Evolutionary conservation across 2,329 filamentous ascomycete species (phyloP).

Genomic region (Phialophora expanda): DNA sequence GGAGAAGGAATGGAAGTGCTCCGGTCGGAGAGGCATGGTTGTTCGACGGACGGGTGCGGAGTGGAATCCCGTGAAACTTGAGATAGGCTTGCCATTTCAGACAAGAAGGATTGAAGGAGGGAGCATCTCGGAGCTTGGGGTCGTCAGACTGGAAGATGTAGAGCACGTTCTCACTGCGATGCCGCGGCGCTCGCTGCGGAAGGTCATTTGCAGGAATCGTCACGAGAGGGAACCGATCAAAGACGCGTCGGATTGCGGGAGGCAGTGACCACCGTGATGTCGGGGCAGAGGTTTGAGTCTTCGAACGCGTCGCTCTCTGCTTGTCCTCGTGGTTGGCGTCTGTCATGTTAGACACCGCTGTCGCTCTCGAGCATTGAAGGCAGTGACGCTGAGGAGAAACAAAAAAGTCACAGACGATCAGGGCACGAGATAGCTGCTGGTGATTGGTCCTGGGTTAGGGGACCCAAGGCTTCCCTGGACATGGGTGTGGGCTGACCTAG

Average conservation of each 20-base stretch:
- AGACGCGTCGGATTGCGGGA: constrained; percentile 76
- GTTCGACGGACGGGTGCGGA: constrained; percentile 72
- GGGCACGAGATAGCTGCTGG: constrained; percentile 2
- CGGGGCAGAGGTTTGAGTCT: not conserved
- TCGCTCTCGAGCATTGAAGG: not conserved
- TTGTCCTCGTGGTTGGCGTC: constrained; percentile 11
- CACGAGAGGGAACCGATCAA: constrained; percentile 79
- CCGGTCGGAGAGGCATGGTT: constrained; percentile 94
- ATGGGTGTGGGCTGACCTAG: not conserved
- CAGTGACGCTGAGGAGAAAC: not conserved
- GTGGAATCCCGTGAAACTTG: constrained; percentile 72
- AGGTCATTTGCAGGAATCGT: constrained; percentile 77
- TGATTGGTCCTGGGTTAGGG: not conserved
- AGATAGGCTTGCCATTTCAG: constrained; percentile 97
- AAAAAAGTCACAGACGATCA: constrained; percentile 2
- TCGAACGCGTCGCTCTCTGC: constrained; percentile 5
- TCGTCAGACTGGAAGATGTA: constrained; percentile 75
- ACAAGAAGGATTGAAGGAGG: constrained; percentile 90
- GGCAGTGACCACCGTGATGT: constrained; percentile 55
- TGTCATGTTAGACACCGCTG: constrained; percentile 17
- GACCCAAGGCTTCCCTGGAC: not conserved
- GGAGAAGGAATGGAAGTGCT: constrained; percentile 83
- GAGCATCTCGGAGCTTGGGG: constrained; percentile 62
- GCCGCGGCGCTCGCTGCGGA: constrained; percentile 64
- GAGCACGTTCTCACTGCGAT: constrained; percentile 62